These are phyloP conservation scores for Leishmania gerbilli DNA, from an alignment of 208 protist genomes.

Conservation along the genomic window DNA sequence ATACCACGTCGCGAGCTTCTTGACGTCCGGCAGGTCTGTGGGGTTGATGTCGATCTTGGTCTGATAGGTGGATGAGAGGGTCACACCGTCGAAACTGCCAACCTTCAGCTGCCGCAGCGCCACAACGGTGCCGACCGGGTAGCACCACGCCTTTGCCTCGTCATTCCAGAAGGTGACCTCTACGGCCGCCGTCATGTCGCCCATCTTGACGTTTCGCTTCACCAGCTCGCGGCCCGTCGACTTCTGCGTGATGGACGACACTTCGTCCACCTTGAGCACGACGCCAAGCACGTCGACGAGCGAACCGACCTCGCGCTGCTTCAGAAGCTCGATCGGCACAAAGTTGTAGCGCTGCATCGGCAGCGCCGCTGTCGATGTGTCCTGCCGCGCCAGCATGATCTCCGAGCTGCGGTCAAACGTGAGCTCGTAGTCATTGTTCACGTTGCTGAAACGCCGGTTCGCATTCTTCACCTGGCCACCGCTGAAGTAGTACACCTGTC, in stretches of 20 bases:
- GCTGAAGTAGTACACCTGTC: constrained; percentile 92
- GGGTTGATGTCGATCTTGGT: constrained; percentile 86
- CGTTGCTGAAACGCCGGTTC: constrained; percentile 90
- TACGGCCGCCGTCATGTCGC: constrained; percentile 76
- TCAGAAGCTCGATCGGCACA: constrained; percentile 83
- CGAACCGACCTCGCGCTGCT: constrained; percentile 86
- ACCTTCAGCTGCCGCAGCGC: constrained; percentile 86
- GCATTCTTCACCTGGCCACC: constrained; percentile 93
- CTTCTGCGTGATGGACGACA: constrained; percentile 78
- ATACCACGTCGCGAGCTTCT: constrained; percentile 88
- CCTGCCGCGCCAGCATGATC: constrained; percentile 72
- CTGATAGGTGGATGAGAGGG: constrained; percentile 82
- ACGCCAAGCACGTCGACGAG: constrained; percentile 87
- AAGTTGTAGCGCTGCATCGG: constrained; percentile 91
- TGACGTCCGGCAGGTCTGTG: constrained; percentile 68
- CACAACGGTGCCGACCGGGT: constrained; percentile 70
- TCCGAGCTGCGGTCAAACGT: constrained; percentile 84
- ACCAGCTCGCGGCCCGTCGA: constrained; percentile 81
- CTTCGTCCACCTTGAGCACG: constrained; percentile 72
- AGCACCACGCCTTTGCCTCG: constrained; percentile 71
- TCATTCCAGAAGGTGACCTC: constrained; percentile 93
- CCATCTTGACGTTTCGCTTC: constrained; percentile 83
- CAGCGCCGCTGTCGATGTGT: constrained; percentile 46
- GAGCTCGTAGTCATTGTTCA: constrained; percentile 94
- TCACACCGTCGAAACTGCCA: constrained; percentile 86